Base-by-base conservation (phyloP, 1,284 basidiomycete genomes). In the Neonothopanus nambi region DNA sequence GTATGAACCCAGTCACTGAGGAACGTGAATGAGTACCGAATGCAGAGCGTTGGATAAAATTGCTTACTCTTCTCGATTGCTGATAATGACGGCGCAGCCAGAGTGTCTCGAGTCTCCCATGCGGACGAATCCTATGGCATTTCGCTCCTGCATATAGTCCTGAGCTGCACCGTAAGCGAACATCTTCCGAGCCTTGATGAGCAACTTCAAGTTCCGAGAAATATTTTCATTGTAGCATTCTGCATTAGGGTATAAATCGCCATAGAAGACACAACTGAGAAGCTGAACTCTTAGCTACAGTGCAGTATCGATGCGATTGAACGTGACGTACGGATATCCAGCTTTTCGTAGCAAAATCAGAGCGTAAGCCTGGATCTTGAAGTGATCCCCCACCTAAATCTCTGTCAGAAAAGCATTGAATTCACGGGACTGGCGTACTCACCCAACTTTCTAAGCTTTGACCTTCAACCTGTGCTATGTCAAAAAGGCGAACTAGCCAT, bases 181-280 rank as follows among this genome's bases (percentile, higher is more conserved):
- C 48, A 66, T 68, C 69, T 80, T 81, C 61, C 89, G 83, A 36
- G 75, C 80, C 42, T 74, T 67, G 30, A 91, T 78, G 36, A 92
- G 68, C 24, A 72, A 62, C 48, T 63, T 71, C 41, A 91, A 70
- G 41, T 77, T 77, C 30, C 62, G 65, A 3, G 84, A 75, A 7
- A 77, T 76, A n/a, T 66, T 65, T 55, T 76, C 73, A 58, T 83
- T 74, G 65, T 82, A 89, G 59, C 84, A 84, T 65, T 87, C 84
- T 37, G 72, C 60, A 61, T 89, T 87, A 0, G 83, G 85, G 61
- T 89, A 92, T 21, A 96, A 67, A 70, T 98, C 95, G 7, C 94
- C 94, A 58, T 93, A 93, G 71, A 98, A 98, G 28, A 97, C 85
- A 64, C 93, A 93, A 38, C 91, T 93, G 45, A 40, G 20, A 26